Conservation (phyloP, 176 grass and related monocot species). For the Musa acuminata region DNA sequence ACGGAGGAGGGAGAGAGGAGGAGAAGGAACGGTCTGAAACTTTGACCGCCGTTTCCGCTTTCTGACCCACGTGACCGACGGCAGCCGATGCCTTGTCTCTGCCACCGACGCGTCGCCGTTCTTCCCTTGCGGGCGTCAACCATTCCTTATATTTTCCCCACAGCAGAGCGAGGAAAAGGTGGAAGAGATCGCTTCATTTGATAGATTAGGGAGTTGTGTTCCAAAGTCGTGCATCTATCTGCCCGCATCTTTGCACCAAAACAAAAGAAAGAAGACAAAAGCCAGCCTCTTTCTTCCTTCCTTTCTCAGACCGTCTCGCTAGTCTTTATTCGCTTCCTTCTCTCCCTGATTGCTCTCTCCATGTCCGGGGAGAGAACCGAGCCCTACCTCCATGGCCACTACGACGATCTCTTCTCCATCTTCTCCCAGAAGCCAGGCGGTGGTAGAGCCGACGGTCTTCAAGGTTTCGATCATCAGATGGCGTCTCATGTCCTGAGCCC, state of each 20-base stretch:
- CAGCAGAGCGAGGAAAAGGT: too few relatives aligned
- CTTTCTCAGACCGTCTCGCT: conserved; percentile 7
- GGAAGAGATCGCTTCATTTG: too few relatives aligned
- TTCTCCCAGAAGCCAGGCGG: conserved; percentile 32
- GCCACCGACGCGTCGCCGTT: neutral
- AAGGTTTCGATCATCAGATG: conserved; percentile 6
- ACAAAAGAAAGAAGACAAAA: too few relatives aligned
- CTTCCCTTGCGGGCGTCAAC: neutral
- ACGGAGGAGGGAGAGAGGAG: neutral
- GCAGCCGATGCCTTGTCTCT: neutral
- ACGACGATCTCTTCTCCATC: conserved; percentile 43
- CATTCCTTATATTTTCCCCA: neutral
- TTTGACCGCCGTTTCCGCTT: neutral
- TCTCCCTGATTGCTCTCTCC: neutral
- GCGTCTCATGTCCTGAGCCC: neutral
- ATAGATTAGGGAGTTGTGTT: neutral
- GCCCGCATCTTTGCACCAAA: too few relatives aligned
- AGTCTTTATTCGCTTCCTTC: too few relatives aligned
- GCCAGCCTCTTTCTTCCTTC: neutral
- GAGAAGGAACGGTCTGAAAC: neutral
- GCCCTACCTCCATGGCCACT: conserved; percentile 14
- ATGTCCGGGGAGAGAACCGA: conserved; percentile 36
- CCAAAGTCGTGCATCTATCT: neutral
- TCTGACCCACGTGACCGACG: neutral
- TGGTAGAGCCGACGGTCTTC: neutral